A percentile compares a stretch with the other conserved stretches of the same genome.
phyloP scores from a whole-genome alignment of 345 rosid genomes.

The Sisymbrium irio region DNA sequence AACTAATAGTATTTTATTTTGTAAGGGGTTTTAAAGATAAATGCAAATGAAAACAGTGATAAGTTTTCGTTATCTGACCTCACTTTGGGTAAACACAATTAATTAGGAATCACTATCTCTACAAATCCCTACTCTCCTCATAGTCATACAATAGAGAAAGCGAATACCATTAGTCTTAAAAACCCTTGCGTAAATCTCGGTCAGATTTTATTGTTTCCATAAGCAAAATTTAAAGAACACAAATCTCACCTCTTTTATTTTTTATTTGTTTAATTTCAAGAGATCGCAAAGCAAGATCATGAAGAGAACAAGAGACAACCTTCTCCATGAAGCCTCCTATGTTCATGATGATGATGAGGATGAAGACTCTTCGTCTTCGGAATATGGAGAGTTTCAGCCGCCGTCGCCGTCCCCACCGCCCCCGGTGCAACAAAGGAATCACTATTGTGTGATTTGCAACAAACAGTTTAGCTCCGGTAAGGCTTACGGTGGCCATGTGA shows the following conservation, averaged over 20 bases:
- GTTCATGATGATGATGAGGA: background rate
- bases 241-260: background rate
- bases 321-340: background rate
- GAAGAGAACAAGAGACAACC: slow-evolving; percentile 23
- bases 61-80: background rate
- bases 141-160: slow-evolving; percentile 26
- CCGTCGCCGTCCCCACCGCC: background rate
- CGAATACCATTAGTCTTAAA: slow-evolving; percentile 34
- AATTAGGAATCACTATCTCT: slow-evolving; percentile 13
- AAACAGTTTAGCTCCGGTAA: slow-evolving; percentile 42
- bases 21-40: background rate
- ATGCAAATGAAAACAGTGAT: slow-evolving; percentile 7
- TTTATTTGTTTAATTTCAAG: background rate
- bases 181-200: slow-evolving; percentile 22
- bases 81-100: slow-evolving; percentile 17
- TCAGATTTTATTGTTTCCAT: slow-evolving; percentile 26
- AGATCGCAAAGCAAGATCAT: background rate
- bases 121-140: slow-evolving; percentile 33
- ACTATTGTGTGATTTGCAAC: slow-evolving; percentile 35
- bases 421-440: background rate
- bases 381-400: slow-evolving; percentile 18
- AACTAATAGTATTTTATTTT: background rate
- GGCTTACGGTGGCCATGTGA: slow-evolving; percentile 45
- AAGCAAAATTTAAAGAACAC: background rate
- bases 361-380: background rate